phyloP scores from a whole-genome alignment of 2,329 filamentous ascomycete species.

The Colletotrichum liaoningense region DNA sequence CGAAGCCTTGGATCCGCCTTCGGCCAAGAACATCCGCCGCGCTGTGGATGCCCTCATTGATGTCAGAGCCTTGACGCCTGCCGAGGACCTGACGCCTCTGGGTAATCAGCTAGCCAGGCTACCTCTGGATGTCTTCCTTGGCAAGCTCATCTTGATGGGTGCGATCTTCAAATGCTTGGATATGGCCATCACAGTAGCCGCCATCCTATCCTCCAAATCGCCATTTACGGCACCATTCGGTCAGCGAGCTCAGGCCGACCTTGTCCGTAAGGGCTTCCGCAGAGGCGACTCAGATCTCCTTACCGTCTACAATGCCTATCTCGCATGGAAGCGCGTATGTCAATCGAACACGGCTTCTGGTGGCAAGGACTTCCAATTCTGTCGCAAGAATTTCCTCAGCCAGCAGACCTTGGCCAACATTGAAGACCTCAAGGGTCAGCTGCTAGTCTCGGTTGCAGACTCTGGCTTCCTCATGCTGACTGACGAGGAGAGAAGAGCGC shows the following conservation, averaged over 20 bases:
- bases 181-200: constrained; percentile 90
- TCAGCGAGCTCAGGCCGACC: constrained; percentile 83
- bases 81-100: constrained; percentile 87
- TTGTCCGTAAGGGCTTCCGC: constrained; percentile 81
- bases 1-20: constrained; percentile 90
- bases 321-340: constrained; percentile 87
- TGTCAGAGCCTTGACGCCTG: constrained; percentile 84
- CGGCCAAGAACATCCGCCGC: constrained; percentile 89
- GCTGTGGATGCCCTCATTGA: constrained; percentile 95
- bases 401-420: constrained; percentile 91
- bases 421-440: constrained; percentile 93
- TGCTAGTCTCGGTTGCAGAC: constrained; percentile 86
- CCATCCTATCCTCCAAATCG: constrained; percentile 93
- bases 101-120: constrained; percentile 88
- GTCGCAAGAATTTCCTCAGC: constrained; percentile 92
- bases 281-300: constrained; percentile 91
- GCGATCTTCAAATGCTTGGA: constrained; percentile 92
- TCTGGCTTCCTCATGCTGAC: constrained; percentile 84
- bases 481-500: constrained; percentile 74
- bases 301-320: constrained; percentile 94
- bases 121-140: constrained; percentile 92
- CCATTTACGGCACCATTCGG: constrained; percentile 91
- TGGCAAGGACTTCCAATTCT: constrained; percentile 87
- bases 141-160: constrained; percentile 90
- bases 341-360: constrained; percentile 66